Conservation (phyloP, 163 green algal genomes). For the Scenedesmus sp. region DNA sequence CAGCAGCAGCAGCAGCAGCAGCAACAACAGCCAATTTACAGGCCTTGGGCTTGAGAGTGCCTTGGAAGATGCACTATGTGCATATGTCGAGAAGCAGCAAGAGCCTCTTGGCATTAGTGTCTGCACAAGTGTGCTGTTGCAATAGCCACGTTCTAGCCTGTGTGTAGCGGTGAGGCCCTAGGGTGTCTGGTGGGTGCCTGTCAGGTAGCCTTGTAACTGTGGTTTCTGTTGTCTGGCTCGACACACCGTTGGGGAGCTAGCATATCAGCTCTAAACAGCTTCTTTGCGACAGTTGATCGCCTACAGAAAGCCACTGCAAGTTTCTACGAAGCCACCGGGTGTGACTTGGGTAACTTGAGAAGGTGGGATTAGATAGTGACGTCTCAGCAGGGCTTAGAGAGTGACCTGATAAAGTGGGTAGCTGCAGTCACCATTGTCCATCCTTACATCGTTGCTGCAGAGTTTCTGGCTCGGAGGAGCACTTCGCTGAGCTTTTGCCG, state of each 20-base stretch:
- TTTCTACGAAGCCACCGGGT: no score
- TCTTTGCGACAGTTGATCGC: background rate
- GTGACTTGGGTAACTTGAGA: background rate
- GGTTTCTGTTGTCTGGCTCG: background rate
- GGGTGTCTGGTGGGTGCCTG: background rate
- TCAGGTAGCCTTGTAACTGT: background rate
- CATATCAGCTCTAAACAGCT: no score
- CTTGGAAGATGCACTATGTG: background rate
- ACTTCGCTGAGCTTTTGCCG: no score
- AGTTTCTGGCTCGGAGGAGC: no score
- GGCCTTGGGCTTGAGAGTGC: background rate
- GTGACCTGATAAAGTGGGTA: background rate
- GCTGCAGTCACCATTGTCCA: no score
- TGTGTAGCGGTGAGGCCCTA: no score
- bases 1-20: constrained; percentile 4
- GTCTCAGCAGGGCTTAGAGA: background rate
- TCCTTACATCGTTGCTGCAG: no score
- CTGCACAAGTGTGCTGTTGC: no score
- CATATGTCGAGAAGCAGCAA: background rate
- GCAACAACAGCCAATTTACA: background rate
- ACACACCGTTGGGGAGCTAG: no score
- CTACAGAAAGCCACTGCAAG: no score
- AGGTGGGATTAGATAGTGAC: background rate
- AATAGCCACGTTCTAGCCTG: no score
- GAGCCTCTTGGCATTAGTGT: background rate